Percentiles rank a stretch among this genome's conserved stretches.
These are phyloP conservation scores for Inga leiocalycina DNA, from an alignment of 306 rosid species.

Conservation along the genomic window DNA sequence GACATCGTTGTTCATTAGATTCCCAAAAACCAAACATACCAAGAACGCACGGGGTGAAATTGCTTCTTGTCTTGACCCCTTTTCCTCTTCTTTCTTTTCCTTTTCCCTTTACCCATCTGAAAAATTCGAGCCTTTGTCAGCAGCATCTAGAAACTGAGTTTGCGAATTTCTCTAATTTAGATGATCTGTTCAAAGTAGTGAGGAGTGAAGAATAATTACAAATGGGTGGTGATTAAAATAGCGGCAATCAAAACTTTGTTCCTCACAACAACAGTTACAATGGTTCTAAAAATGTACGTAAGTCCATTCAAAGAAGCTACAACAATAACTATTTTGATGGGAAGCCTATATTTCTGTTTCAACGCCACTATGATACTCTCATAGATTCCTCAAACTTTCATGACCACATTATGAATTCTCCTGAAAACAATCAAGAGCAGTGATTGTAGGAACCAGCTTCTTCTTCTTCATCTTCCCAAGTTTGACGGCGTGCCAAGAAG, in stretches of 20 bases:
- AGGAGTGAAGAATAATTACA: constrained; percentile 61
- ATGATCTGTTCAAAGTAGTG: constrained; percentile 56
- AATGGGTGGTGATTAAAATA: constrained; percentile 40
- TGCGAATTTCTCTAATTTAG: constrained; percentile 42
- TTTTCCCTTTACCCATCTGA: constrained; percentile 53
- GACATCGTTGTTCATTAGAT: constrained; percentile 41
- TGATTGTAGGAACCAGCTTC: no score
- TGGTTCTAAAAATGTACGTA: constrained; percentile 49
- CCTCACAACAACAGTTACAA: constrained; percentile 28
- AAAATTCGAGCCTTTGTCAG: constrained; percentile 44
- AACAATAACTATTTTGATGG: constrained; percentile 66
- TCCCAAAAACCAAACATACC: constrained; percentile 2
- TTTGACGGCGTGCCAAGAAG: no score
- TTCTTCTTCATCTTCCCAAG: no score
- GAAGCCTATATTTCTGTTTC: constrained; percentile 49
- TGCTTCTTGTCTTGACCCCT: constrained; percentile 39
- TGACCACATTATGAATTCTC: constrained; percentile 44
- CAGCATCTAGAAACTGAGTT: constrained; percentile 19
- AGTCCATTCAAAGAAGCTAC: constrained; percentile 69
- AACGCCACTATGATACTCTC: constrained; percentile 44
- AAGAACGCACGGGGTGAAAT: background rate
- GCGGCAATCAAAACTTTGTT: constrained; percentile 23
- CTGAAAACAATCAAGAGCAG: constrained; percentile 45
- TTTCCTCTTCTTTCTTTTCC: constrained; percentile 44
- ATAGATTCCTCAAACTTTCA: constrained; percentile 50